phyloP scores from a whole-genome alignment of 148 eudicot genomes.

The Arctostaphylos glauca region DNA sequence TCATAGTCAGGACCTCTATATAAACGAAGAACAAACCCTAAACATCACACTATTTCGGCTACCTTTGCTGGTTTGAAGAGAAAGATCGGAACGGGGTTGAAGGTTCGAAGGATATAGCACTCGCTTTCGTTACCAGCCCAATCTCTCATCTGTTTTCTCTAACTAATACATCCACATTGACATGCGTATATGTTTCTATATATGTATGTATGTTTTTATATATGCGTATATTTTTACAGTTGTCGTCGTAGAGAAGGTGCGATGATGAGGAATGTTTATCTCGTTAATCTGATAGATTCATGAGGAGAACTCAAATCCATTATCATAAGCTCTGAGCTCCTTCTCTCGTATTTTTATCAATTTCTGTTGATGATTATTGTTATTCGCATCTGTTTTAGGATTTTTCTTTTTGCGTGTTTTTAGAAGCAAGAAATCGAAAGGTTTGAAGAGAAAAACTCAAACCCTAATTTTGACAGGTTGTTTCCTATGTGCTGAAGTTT shows the following conservation, averaged over 20 bases:
- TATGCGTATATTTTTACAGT: not conserved
- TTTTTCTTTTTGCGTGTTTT: not conserved
- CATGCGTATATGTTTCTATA: not conserved
- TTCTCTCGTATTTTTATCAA: not conserved
- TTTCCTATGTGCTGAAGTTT: not conserved
- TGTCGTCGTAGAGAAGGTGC: conserved; percentile 11
- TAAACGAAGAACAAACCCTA: not conserved
- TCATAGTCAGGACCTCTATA: not conserved
- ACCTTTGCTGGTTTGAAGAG: not conserved
- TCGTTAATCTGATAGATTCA: conserved; percentile 45
- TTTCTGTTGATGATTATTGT: not conserved
- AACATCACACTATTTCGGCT: not conserved
- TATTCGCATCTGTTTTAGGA: not conserved
- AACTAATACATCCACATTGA: not conserved
- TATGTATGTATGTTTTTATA: not conserved
- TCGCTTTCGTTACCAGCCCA: not conserved
- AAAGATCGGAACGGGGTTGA: not conserved
- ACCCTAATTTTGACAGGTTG: not conserved
- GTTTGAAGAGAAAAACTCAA: not conserved
- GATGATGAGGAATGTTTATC: conserved; percentile 31
- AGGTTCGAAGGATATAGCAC: not conserved
- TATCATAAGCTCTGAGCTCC: conserved; percentile 50
- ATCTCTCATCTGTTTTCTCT: not conserved
- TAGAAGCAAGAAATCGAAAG: not conserved
- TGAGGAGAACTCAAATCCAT: conserved; percentile 52